Percentiles rank a stretch among this genome's conserved stretches.
Evolutionary conservation across 2,329 filamentous ascomycete species (phyloP).

Genomic region (Talaromyces sp.): DNA sequence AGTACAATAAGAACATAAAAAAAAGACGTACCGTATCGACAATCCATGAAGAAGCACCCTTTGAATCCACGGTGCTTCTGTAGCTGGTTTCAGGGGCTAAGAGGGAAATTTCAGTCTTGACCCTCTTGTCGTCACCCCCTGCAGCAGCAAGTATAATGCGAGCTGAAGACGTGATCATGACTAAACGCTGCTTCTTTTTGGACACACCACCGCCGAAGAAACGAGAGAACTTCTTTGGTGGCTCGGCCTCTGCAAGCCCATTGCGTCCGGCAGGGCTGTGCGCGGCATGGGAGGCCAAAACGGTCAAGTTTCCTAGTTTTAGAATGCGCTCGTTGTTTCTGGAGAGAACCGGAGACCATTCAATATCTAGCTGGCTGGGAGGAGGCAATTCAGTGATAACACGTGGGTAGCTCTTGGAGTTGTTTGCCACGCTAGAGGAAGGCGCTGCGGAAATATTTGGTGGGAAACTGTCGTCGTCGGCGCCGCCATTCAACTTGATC

Average conservation of each 20-base stretch:
- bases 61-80: conserved; percentile 76
- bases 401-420: conserved; percentile 61
- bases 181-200: conserved; percentile 87
- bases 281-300: conserved; percentile 71
- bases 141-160: conserved; percentile 85
- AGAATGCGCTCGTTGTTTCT: conserved; percentile 88
- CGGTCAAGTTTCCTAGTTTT: conserved; percentile 85
- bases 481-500: conserved; percentile 64
- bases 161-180: conserved; percentile 90
- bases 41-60: conserved; percentile 81
- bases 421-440: conserved; percentile 29
- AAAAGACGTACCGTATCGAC: conserved; percentile 77
- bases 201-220: conserved; percentile 89
- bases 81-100: conserved; percentile 70
- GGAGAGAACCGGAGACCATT: conserved; percentile 95
- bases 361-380: conserved; percentile 94
- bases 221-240: conserved; percentile 76
- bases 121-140: conserved; percentile 91
- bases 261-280: conserved; percentile 69
- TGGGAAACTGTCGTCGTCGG: conserved; percentile 35
- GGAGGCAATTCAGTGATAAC: conserved; percentile 93
- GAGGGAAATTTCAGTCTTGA: conserved; percentile 87
- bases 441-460: conserved; percentile 37
- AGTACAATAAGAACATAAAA: conserved; percentile 12
- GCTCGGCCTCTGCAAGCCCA: conserved; percentile 58